Evolutionary conservation across 2,329 filamentous ascomycete species (phyloP), one percentile per base, ranked within the genome.

Genomic region (Claviceps sp.): DNA sequence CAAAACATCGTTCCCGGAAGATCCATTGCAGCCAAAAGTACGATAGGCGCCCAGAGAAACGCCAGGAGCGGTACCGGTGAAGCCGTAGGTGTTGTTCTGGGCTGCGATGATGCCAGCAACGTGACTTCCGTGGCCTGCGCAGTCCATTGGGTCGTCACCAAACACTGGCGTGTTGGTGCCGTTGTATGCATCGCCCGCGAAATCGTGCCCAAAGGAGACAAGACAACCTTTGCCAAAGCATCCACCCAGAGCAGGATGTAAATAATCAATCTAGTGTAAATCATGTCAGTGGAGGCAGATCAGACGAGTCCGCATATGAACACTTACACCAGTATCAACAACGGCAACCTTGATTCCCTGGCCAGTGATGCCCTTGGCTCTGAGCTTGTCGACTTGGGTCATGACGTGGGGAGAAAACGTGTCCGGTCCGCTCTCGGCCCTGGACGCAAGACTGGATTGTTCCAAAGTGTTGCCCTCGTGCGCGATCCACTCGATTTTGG

Each of bases 81-180:
- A 77, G n/a, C 73, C 73, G 40, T 72, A 72, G 0, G 68, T 62
- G 59, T 80, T 71, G 46, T 65, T 61, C 61, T 81, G 75, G 1
- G 79, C 80, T 2, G 78, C 81, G 45, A 85, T 73, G 55, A 80
- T 82, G 37, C 82, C 81, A 1, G 79, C 72, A 24, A 81, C 77
- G 62, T 81, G 79, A 0, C 76, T 80, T 34, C 81, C 80, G 62
- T 84, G 80, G 2, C 80, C 80, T 2, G 61, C 64, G 58, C 77
- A 80, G 56, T 76, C 76, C 59, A 76, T 75, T 2, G 79, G 80
- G 55, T 79, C 74, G 2, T 64, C 46, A 56, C 75, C 75, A 1
- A 76, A 74, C 0, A 64, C 54, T 8, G 71, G 70, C 1, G 59
- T 65, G 55, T 69, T 70, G 48, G 54, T 51, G 44, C 70, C 70